phyloP scores from a whole-genome alignment of 1,284 basidiomycete genomes.

The Chalciporus sp. region DNA sequence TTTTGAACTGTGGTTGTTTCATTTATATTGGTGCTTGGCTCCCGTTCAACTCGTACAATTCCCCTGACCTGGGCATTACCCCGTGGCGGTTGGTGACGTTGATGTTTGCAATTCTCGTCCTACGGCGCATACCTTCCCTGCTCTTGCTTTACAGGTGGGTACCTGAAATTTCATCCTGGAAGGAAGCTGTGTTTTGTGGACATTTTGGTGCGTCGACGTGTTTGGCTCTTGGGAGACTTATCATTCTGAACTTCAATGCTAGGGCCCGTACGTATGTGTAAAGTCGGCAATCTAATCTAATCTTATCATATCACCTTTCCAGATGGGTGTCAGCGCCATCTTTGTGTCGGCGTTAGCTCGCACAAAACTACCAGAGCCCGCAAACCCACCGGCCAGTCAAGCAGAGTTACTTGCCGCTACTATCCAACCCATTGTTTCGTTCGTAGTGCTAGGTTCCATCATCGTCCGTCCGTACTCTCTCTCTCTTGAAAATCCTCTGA shows the following conservation, averaged over 20 bases:
- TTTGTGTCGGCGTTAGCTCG: constrained; percentile 84
- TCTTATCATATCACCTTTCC: background rate
- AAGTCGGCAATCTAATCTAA: background rate
- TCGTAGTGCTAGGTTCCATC: constrained; percentile 84
- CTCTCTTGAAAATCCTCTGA: background rate
- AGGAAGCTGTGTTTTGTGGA: constrained; percentile 81
- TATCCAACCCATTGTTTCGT: constrained; percentile 81
- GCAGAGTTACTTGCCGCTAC: constrained; percentile 71
- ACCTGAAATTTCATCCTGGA: constrained; percentile 82
- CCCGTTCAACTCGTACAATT: constrained; percentile 73
- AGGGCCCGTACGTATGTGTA: constrained; percentile 55
- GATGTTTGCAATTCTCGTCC: constrained; percentile 63
- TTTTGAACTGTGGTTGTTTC: constrained; percentile 86
- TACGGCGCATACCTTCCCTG: constrained; percentile 79
- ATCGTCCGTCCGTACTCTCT: constrained; percentile 62
- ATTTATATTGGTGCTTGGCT: constrained; percentile 92
- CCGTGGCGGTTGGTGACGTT: constrained; percentile 78
- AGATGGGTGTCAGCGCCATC: constrained; percentile 84
- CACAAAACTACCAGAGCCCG: constrained; percentile 63
- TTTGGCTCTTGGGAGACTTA: background rate
- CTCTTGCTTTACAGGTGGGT: constrained; percentile 78
- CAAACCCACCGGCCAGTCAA: constrained; percentile 60
- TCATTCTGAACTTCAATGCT: constrained; percentile 3
- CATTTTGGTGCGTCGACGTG: constrained; percentile 68
- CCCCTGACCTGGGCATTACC: constrained; percentile 62